Conservation (phyloP, 2,329 filamentous ascomycete genomes). For the Alternaria sp. region DNA sequence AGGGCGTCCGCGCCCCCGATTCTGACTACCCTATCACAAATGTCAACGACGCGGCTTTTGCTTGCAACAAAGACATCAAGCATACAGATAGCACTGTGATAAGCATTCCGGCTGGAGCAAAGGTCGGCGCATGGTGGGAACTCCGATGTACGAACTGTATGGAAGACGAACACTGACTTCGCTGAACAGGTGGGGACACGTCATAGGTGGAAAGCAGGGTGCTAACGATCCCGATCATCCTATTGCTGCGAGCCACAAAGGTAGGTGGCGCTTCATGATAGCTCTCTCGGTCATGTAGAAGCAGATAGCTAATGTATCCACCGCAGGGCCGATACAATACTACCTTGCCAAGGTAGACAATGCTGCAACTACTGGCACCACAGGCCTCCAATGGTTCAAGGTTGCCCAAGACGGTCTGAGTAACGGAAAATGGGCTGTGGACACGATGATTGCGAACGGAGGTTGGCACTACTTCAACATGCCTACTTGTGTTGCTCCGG, state of each 20-base stretch:
- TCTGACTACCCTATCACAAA: constrained; percentile 57
- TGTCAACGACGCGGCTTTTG: constrained; percentile 50
- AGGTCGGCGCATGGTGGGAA: constrained; percentile 56
- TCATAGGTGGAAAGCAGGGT: constrained; percentile 58
- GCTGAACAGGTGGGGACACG: constrained; percentile 7
- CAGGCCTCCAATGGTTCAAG: constrained; percentile 46
- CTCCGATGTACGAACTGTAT: constrained; percentile 32
- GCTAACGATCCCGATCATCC: constrained; percentile 56
- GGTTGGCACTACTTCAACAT: constrained; percentile 51
- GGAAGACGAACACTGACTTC: background rate
- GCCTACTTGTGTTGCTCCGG: constrained; percentile 38
- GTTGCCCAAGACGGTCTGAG: constrained; percentile 45
- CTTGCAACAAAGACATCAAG: constrained; percentile 51
- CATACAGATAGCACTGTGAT: constrained; percentile 50
- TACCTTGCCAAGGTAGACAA: constrained; percentile 44
- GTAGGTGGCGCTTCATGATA: constrained; percentile 22
- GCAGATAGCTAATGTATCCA: background rate
- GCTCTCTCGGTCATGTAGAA: background rate
- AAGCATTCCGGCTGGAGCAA: constrained; percentile 55
- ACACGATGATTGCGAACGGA: constrained; percentile 52
- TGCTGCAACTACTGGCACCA: constrained; percentile 41
- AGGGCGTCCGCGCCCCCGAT: constrained; percentile 56
- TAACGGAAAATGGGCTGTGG: constrained; percentile 53
- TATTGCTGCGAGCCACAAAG: constrained; percentile 56
- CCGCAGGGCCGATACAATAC: constrained; percentile 22